A percentile compares a stretch with the other conserved stretches of the same genome.
These are phyloP conservation scores for Lichtheimia ornata DNA, from an alignment of 371 early-diverging fungal genomes.

Conservation along the genomic window DNA sequence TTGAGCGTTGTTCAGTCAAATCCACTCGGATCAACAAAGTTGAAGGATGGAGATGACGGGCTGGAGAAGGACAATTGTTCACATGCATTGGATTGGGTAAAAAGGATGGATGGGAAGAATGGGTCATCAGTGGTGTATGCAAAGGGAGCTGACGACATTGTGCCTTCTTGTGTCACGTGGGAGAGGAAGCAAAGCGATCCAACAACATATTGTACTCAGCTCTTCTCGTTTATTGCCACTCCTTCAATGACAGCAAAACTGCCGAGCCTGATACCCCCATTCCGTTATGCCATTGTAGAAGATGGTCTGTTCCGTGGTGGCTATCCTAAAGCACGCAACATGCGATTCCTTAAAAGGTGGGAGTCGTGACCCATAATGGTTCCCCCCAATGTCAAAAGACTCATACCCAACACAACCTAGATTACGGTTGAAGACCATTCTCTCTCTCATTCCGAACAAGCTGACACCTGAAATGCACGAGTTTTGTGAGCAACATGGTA, in stretches of 20 bases:
- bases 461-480: conserved; percentile 61
- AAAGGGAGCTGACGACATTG: too few relatives aligned
- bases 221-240: too few relatives aligned
- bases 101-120: too few relatives aligned
- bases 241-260: conserved; percentile 23
- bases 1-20: too few relatives aligned
- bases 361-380: background rate
- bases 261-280: conserved; percentile 78
- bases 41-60: too few relatives aligned
- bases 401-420: conserved; percentile 31
- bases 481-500: conserved; percentile 68
- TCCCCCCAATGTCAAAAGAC: background rate
- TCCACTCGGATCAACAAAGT: too few relatives aligned
- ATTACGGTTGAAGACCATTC: conserved; percentile 74
- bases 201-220: too few relatives aligned
- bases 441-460: conserved; percentile 85
- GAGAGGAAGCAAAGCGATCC: too few relatives aligned
- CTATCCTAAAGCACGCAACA: conserved; percentile 84
- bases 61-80: too few relatives aligned
- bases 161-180: too few relatives aligned
- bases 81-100: too few relatives aligned
- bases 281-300: conserved; percentile 83
- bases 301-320: conserved; percentile 83
- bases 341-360: conserved; percentile 78
- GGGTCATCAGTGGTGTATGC: too few relatives aligned